These are phyloP conservation scores for Rhinocladiella similis DNA, from an alignment of 2,329 filamentous ascomycete species.

Conservation along the genomic window DNA sequence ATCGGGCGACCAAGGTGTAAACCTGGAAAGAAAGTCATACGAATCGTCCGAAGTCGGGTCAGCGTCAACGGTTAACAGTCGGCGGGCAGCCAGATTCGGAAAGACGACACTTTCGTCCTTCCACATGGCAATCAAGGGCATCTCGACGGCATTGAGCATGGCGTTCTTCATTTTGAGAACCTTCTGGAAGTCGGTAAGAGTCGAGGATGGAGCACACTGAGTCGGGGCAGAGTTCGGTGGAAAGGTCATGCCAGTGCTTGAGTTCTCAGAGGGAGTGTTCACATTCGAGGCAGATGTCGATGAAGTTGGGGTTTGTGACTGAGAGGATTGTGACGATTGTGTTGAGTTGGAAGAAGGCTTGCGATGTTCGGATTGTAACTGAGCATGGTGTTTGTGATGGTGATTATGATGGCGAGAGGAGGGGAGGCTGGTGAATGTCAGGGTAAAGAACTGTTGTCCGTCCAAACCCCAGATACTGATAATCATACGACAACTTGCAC, in stretches of 20 bases:
- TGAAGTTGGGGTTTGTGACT: constrained; percentile 26
- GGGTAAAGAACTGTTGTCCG: constrained; percentile 67
- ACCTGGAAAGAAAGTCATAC: constrained; percentile 60
- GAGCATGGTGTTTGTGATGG: constrained; percentile 35
- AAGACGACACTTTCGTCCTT: constrained; percentile 73
- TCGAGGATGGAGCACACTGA: constrained; percentile 53
- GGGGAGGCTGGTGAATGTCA: constrained; percentile 65
- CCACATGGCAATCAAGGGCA: constrained; percentile 79
- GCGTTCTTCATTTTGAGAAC: constrained; percentile 75
- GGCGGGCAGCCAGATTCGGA: constrained; percentile 66
- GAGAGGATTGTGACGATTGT: constrained; percentile 21
- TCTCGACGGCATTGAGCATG: constrained; percentile 70
- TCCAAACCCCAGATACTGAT: constrained; percentile 73
- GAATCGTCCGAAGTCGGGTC: constrained; percentile 48
- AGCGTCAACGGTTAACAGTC: constrained; percentile 49
- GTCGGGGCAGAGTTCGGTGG: constrained; percentile 67
- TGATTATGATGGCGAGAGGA: constrained; percentile 43
- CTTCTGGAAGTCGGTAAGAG: constrained; percentile 70
- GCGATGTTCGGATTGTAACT: constrained; percentile 6
- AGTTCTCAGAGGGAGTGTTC: constrained; percentile 52
- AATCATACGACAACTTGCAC: constrained; percentile 70
- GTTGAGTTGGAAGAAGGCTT: constrained; percentile 22
- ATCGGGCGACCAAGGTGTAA: constrained; percentile 64
- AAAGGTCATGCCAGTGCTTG: constrained; percentile 58
- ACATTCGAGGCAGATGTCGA: constrained; percentile 41